phyloP scores from a whole-genome alignment of 1,139 yeast genomes.

The Suhomyces choctaworum region DNA sequence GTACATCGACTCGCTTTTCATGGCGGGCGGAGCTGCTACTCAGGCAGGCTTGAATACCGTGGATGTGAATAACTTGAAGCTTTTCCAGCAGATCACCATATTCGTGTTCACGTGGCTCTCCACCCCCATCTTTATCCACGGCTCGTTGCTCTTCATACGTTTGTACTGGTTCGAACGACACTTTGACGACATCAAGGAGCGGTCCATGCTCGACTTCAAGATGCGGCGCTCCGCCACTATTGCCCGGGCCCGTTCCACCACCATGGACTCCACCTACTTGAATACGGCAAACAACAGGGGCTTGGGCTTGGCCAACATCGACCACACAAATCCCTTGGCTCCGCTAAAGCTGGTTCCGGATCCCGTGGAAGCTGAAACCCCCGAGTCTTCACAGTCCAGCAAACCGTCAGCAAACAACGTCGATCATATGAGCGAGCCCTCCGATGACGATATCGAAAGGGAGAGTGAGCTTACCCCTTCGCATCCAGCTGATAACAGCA shows the following conservation, averaged over 20 bases:
- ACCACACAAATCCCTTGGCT: background rate
- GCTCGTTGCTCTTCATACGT: conserved; percentile 74
- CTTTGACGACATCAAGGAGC: conserved; percentile 76
- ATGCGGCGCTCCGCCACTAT: conserved; percentile 81
- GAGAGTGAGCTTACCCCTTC: conserved; percentile 32
- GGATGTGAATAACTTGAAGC: conserved; percentile 56
- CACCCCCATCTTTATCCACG: conserved; percentile 89
- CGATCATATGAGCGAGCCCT: conserved; percentile 41
- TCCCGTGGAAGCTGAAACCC: conserved; percentile 11
- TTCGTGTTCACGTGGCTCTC: conserved; percentile 63
- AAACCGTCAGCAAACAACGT: conserved; percentile 20
- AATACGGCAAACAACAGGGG: conserved; percentile 44
- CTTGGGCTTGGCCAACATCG: conserved; percentile 23
- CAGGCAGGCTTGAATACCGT: conserved; percentile 91
- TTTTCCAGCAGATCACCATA: conserved; percentile 77
- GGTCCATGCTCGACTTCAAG: conserved; percentile 70
- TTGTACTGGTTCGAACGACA: conserved; percentile 87
- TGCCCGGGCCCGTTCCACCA: conserved; percentile 56
- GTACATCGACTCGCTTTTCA: conserved; percentile 79
- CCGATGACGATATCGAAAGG: conserved; percentile 13
- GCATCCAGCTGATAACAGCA: conserved; percentile 5
- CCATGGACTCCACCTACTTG: conserved; percentile 31
- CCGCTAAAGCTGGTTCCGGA: background rate
- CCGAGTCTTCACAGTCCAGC: conserved; percentile 18
- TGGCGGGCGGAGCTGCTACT: conserved; percentile 75